Base-by-base conservation (phyloP, 768 basidiomycete species). In the Dioszegia aurantiaca region DNA sequence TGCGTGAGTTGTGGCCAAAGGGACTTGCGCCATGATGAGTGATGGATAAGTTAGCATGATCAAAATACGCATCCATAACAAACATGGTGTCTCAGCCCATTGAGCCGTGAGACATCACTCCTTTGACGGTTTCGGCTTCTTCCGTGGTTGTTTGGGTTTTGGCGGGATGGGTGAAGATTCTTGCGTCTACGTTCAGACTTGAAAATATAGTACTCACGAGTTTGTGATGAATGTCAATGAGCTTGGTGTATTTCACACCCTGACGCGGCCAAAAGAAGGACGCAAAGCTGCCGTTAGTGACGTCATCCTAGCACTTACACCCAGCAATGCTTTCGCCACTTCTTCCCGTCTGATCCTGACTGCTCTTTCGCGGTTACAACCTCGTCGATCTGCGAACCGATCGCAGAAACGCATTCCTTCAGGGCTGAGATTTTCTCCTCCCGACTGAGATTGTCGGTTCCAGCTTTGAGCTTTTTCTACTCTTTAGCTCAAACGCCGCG, bases 261-360 rank as follows among this genome's bases (percentile, higher is more conserved):
- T 93, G 90, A 81, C 94, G 89, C 4, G 93, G 93, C 93, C 93
- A 97, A 79, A 97, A 97, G 55, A 91, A 81, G 2, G 90, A 92
- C 44, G 95, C 91, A 64, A 97, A 97, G 33, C 90, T 92, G 51
- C 16, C 45, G 27, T 52, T 37, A 26, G 31, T 6, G 11, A 31
- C 21, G 37, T 19, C 9, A 30, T 3, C 12, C 37, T 42, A 42
- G 41, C 33, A 87, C 90, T 77, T 78, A 93, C 90, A 90, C 89
- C 92, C 92, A 95, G n/a, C 93, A 81, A 80, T 95, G 90, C 63
- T 89, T 84, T 61, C 88, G 83, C 92, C 91, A 95, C 73, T 89
- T 82, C 73, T 87, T 86, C 19, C 83, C 81, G 67, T 94, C 87
- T 77, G 89, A 87, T 14, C 92, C 91, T 40, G 83, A 82, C 4